Evolutionary conservation across 2,329 filamentous ascomycete genomes (phyloP), one percentile per base, ranked within the genome.

Genomic region (Phyllosticta citrichinensis): DNA sequence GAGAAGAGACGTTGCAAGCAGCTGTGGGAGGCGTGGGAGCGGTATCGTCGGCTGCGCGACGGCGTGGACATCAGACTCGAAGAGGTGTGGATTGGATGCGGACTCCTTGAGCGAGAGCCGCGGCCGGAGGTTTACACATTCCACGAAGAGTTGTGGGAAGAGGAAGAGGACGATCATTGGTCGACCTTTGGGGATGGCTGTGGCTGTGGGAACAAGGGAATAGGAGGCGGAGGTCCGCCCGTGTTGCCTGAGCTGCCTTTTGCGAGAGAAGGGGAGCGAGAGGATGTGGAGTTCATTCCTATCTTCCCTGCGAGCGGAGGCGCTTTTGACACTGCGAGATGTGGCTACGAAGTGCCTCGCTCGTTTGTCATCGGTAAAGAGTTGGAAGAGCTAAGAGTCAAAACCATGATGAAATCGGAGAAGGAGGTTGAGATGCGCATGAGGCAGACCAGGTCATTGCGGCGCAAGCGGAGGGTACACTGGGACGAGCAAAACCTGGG

Each of bases 21-120:
- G 27, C 24, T 53, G 25, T 19, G 50, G 19, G 14, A 59, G 17
- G 20, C 33, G 12, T 33, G 19, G 1, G 78, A 80, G 63, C 82
- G 79, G 5, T 85, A 82, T 66, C 85, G 83, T 65, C 77, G 40
- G 80, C 20, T 82, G 82, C 50, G 81, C 80, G 6, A 63, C 17
- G 17, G 27, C 22, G 55, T 47, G 6, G 55, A 40, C 55, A 40
- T 27, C 53, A 27, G 22, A 20, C 19, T 27, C 6, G 53, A 30
- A 11, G 53, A 30, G 22, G 22, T 55, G 53, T 66, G 24, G 66
- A 66, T n/a, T 64, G 66, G 33, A 68, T 69, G 6, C 62, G 65
- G 30, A 64, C 62, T 12, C 58, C 57, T n/a, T 67, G 65, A 20
- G 67, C 40, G 40, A 14, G 12, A 47, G 40, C 40, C 17, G 2